These are phyloP conservation scores for Cryomyces minteri DNA, from an alignment of 495 filamentous ascomycete species.

Conservation along the genomic window DNA sequence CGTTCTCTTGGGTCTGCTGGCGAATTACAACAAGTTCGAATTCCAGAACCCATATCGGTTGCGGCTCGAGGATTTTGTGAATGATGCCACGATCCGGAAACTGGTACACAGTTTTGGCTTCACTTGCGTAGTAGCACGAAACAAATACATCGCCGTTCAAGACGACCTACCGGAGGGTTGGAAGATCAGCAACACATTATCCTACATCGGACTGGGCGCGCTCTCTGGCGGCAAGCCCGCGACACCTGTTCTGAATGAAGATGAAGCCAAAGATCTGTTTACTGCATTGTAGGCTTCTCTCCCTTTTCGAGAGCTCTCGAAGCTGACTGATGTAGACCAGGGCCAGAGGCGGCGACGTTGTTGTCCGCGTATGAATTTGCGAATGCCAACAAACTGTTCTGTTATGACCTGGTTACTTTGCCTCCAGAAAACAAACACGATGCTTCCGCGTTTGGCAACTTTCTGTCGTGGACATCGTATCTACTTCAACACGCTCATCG, in stretches of 20 bases:
- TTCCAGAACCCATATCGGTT: constrained; percentile 93
- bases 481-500: constrained; percentile 85
- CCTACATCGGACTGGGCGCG: constrained; percentile 66
- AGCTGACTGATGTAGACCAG: constrained; percentile 36
- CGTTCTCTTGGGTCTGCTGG: constrained; percentile 68
- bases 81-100: constrained; percentile 69
- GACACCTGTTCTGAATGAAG: constrained; percentile 36
- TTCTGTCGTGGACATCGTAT: constrained; percentile 82
- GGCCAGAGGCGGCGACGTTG: constrained; percentile 56
- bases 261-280: constrained; percentile 67
- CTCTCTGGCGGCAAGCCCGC: constrained; percentile 48
- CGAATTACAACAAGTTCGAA: constrained; percentile 99
- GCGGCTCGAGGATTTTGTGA: constrained; percentile 93
- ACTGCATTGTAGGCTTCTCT: constrained; percentile 34
- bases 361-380: constrained; percentile 85
- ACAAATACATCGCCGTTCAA: constrained; percentile 71
- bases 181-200: constrained; percentile 61
- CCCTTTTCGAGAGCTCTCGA: background rate
- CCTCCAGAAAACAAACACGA: constrained; percentile 40
- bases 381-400: constrained; percentile 90
- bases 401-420: constrained; percentile 57
- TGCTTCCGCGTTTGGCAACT: constrained; percentile 60
- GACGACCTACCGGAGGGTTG: constrained; percentile 88
- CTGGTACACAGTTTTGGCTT: constrained; percentile 57
- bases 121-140: constrained; percentile 44